Evolutionary conservation across 1,139 yeast genomes (phyloP).

Genomic region (Suzukiozyma palmioleophila): DNA sequence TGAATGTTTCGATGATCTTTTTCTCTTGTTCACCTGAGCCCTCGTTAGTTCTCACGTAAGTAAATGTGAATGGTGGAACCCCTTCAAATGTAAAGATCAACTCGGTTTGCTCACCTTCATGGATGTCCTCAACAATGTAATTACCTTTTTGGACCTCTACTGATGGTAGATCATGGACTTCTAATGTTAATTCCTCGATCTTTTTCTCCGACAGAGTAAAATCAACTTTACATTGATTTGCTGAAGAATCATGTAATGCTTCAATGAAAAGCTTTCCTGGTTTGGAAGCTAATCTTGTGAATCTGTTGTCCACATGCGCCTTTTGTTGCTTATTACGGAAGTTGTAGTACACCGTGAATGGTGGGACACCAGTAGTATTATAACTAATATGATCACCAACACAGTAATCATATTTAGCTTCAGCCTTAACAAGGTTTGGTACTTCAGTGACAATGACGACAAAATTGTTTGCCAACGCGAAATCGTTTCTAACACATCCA

Average conservation of each 20-base stretch:
- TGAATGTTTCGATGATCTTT: slow-evolving; percentile 68
- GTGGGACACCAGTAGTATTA: slow-evolving; percentile 72
- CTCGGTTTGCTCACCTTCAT: slow-evolving; percentile 85
- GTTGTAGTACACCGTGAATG: slow-evolving; percentile 68
- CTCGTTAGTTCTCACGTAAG: slow-evolving; percentile 50
- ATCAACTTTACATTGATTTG: slow-evolving; percentile 62
- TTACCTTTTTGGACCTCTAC: slow-evolving; percentile 85
- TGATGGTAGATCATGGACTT: slow-evolving; percentile 79
- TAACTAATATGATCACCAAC: slow-evolving; percentile 88
- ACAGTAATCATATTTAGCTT: slow-evolving; percentile 55
- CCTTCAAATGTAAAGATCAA: slow-evolving; percentile 65
- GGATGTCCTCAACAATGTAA: slow-evolving; percentile 68
- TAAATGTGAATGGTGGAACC: slow-evolving; percentile 65
- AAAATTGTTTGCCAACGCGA: slow-evolving; percentile 29
- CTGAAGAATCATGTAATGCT: slow-evolving; percentile 72
- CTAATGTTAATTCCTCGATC: slow-evolving; percentile 42
- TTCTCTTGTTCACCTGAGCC: slow-evolving; percentile 20
- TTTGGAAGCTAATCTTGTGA: slow-evolving; percentile 69
- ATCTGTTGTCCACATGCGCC: slow-evolving; percentile 54
- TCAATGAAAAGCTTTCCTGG: slow-evolving; percentile 72
- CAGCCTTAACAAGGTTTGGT: slow-evolving; percentile 55
- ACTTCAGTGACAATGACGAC: slow-evolving; percentile 66
- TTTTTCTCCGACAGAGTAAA: slow-evolving; percentile 40
- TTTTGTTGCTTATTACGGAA: slow-evolving; percentile 62
- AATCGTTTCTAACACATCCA: slow-evolving; percentile 57